Evolutionary conservation across 192 early-diverging fungal genomes (phyloP), one percentile per base, ranked within the genome.

Genomic region (Coemansia sp.): DNA sequence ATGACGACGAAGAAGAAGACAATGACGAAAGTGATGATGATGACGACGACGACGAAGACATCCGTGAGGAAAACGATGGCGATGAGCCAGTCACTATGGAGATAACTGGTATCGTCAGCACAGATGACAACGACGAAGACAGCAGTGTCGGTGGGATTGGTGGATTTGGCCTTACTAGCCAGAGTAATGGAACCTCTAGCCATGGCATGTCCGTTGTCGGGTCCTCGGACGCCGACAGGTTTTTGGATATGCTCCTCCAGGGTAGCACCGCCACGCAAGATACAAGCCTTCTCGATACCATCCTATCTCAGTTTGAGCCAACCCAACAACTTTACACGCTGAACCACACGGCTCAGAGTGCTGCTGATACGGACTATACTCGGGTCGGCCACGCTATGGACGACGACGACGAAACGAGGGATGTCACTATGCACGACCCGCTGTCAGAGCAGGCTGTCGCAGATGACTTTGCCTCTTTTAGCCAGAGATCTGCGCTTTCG

Each of bases 71-170:
- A 8, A 72, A 79, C 36, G 71, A 55, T 22, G 76, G 73, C n/a
- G 76, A 79, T n/a, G 77, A 79, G 39, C 72, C 77, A n/a, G 68
- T 74, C 24, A 79, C 77, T 11, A 79, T 79, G 77, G 77, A 79
- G 72, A 69, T 79, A 5, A 79, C 77, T 8, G 77, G 77, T 29
- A 74, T 72, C 34, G 64, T 79, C 10, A 69, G 29, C 31, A 44
- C 49, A 3, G 38, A 41, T 16, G 47, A 38, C 41, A 43, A 36
- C 3, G 58, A 69, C 20, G 72, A 62, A 1, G 47, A 63, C 5
- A 29, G 33, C 22, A 53, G 43, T 34, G 70, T 34, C 16, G 52
- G 67, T 5, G 18, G 53, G 20, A 58, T 39, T 29, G n/a, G 55
- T 33, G 27, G 36, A 40, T 34, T 58, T 18, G 16, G 29, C 31